Percentiles rank a stretch among this genome's conserved stretches.
These are phyloP conservation scores for Sclerotinia subarctica DNA, from an alignment of 2,329 filamentous ascomycete genomes.

Conservation along the genomic window DNA sequence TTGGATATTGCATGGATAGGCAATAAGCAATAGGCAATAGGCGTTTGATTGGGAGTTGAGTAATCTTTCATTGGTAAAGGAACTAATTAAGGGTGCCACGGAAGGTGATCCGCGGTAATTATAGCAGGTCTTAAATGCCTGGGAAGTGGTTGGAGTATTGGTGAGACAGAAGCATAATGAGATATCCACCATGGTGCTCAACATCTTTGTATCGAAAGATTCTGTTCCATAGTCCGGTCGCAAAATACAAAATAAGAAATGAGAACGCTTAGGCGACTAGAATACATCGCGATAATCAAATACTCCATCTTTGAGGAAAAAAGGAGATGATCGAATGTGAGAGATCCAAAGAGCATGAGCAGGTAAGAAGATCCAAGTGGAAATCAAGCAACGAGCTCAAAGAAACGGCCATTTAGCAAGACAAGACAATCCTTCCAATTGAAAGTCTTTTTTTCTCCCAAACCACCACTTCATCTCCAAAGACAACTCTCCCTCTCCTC, in stretches of 20 bases:
- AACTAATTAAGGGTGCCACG: conserved; percentile 12
- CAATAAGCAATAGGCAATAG: no score
- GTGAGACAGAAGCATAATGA: not conserved
- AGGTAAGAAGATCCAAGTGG: not conserved
- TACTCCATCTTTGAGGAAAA: not conserved
- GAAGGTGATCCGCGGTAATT: conserved; percentile 8
- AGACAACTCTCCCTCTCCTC: not conserved
- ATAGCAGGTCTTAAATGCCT: not conserved
- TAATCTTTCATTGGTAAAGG: conserved; percentile 6
- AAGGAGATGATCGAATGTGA: not conserved
- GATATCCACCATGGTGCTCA: not conserved
- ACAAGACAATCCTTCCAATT: not conserved
- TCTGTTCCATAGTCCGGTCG: not conserved
- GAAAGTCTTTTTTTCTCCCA: not conserved
- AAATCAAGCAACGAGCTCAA: not conserved
- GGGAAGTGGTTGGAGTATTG: no score
- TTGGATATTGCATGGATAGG: not conserved
- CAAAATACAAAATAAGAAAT: not conserved
- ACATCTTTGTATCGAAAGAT: not conserved
- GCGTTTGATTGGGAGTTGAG: not conserved
- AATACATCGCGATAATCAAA: not conserved
- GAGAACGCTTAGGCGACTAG: not conserved
- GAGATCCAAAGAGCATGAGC: not conserved
- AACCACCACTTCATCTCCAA: not conserved
- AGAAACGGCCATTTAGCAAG: not conserved